Conservation (phyloP, 805 yeast genomes). For the Schwanniomyces polymorphus region DNA sequence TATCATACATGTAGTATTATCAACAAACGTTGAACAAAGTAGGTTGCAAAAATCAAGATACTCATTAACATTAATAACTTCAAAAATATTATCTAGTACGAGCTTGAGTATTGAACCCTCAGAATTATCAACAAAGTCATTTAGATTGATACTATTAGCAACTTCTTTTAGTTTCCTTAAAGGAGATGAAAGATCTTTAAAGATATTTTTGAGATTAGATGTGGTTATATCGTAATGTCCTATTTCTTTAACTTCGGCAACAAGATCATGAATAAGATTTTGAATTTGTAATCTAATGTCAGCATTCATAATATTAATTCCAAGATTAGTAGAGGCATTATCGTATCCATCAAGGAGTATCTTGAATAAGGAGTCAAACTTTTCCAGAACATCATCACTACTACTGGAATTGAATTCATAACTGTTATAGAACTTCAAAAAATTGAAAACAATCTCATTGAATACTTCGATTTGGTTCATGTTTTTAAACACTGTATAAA, state of each 20-base stretch:
- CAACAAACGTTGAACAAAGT: conserved; percentile 11
- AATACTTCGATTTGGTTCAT: conserved; percentile 24
- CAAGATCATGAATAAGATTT: conserved; percentile 22
- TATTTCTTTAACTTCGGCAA: conserved; percentile 15
- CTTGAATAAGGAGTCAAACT: conserved; percentile 13
- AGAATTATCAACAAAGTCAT: conserved; percentile 13
- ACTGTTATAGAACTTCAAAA: conserved; percentile 21
- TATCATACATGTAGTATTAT: conserved; percentile 5
- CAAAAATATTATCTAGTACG: conserved; percentile 17
- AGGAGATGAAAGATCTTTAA: conserved; percentile 14
- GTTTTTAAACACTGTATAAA: conserved; percentile 23
- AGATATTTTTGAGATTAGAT: conserved; percentile 7
- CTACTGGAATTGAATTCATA: conserved; percentile 4
- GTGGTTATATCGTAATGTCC: conserved; percentile 9
- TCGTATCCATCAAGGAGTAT: conserved; percentile 10
- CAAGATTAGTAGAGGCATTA: conserved; percentile 1
- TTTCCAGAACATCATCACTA: conserved; percentile 6
- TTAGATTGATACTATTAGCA: conserved; percentile 24
- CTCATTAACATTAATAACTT: conserved; percentile 17
- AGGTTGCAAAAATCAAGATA: conserved; percentile 16
- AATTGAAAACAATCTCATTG: conserved; percentile 21
- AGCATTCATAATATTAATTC: conserved; percentile 14
- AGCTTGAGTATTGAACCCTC: conserved; percentile 5
- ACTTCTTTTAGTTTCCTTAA: conserved; percentile 24
- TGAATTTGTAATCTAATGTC: conserved; percentile 23